Conservation (phyloP, 1,284 basidiomycete species). For the Pseudozyma sp. region DNA sequence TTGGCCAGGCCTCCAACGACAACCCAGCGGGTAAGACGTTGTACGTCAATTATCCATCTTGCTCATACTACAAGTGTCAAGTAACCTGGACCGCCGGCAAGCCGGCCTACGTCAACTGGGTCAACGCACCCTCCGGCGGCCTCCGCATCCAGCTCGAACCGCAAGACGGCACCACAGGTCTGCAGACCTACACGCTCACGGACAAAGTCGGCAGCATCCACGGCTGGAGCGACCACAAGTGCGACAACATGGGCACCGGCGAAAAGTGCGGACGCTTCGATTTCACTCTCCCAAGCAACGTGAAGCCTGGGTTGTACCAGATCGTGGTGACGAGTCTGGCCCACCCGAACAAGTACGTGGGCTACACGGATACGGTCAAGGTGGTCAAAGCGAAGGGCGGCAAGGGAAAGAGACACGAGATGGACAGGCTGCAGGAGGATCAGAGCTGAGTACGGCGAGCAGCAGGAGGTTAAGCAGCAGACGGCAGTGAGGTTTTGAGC, state of each 20-base stretch:
- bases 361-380: conserved; percentile 52
- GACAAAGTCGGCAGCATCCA: conserved; percentile 29
- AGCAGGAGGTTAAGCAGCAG: too few relatives aligned
- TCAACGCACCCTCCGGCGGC: conserved; percentile 37
- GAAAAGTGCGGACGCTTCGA: conserved; percentile 41
- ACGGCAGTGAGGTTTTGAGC: too few relatives aligned
- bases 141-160: conserved; percentile 41
- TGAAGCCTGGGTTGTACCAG: conserved; percentile 33
- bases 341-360: conserved; percentile 14
- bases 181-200: conserved; percentile 39
- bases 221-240: conserved; percentile 18
- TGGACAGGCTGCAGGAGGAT: conserved; percentile 8
- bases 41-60: conserved; percentile 46
- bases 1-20: conserved; percentile 35
- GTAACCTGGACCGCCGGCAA: conserved; percentile 32
- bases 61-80: conserved; percentile 32
- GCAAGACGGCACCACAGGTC: conserved; percentile 32
- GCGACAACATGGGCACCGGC: conserved; percentile 27
- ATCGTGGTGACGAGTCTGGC: conserved; percentile 29
- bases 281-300: conserved; percentile 24
- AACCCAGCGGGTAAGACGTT: conserved; percentile 42
- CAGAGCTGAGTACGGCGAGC: too few relatives aligned
- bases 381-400: conserved; percentile 18
- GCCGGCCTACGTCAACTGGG: conserved; percentile 41
- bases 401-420: conserved; percentile 22